Percentiles rank a stretch among this genome's conserved stretches.
phyloP scores from a whole-genome alignment of 139 green algal genomes.

The Pleodorina starrii region DNA sequence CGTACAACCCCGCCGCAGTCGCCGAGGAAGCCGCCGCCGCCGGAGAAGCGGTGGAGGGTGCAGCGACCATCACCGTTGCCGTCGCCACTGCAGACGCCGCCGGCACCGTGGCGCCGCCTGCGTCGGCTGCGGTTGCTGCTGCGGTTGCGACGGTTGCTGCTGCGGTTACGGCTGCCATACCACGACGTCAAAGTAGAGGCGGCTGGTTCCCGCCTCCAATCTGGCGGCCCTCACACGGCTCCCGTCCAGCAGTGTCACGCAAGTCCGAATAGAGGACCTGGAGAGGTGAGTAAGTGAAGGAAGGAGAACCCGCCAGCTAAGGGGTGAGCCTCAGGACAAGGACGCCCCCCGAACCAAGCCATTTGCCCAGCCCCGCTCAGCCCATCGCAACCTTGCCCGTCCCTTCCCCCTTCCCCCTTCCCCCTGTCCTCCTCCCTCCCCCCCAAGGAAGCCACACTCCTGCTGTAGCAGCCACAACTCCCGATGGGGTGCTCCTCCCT shows the following conservation, averaged over 20 bases:
- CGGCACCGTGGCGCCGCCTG: background rate
- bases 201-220: slow-evolving; percentile 76
- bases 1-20: background rate
- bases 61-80: background rate
- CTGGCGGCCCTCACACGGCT: slow-evolving; percentile 71
- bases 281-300: too few relatives aligned
- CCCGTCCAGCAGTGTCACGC: slow-evolving; percentile 71
- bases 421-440: too few relatives aligned
- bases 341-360: too few relatives aligned
- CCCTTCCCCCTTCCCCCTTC: too few relatives aligned
- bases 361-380: too few relatives aligned
- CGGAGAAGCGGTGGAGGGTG: background rate
- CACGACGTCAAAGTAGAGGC: slow-evolving; percentile 81
- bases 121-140: background rate
- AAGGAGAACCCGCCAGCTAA: too few relatives aligned
- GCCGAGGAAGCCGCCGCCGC: background rate
- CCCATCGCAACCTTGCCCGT: too few relatives aligned
- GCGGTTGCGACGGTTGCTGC: background rate
- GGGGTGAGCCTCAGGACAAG: too few relatives aligned
- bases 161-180: background rate
- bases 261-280: slow-evolving; percentile 86
- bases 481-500: background rate
- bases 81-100: background rate
- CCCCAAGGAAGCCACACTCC: too few relatives aligned
- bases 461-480: background rate